Conservation (phyloP, 371 early-diverging fungal species). For the Blastocladiella emersonii region DNA sequence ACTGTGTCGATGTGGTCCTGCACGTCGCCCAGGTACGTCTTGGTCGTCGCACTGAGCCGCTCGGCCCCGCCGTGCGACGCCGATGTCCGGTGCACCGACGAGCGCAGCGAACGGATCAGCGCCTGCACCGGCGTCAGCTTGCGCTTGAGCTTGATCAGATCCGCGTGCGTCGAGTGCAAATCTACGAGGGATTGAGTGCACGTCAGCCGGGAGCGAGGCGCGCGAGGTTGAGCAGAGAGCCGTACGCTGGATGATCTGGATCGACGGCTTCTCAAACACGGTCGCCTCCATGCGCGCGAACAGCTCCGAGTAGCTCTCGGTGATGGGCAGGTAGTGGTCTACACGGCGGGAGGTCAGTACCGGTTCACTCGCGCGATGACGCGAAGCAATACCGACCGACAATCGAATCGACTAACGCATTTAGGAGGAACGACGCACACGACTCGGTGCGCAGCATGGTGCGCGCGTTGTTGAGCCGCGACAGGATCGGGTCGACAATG, state of each 20-base stretch:
- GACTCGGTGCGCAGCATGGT: conserved; percentile 17
- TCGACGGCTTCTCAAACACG: conserved; percentile 20
- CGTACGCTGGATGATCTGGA: conserved; percentile 17
- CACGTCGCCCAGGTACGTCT: conserved; percentile 25
- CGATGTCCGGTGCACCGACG: conserved; percentile 12
- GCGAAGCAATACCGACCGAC: conserved; percentile 15
- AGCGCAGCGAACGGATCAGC: conserved; percentile 17
- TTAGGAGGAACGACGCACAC: conserved; percentile 24
- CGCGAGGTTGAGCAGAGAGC: neutral
- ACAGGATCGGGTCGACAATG: conserved; percentile 18
- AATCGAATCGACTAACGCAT: conserved; percentile 26
- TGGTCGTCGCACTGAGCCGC: conserved; percentile 10
- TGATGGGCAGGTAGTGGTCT: conserved; percentile 17
- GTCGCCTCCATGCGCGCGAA: conserved; percentile 21
- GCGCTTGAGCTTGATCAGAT: conserved; percentile 20
- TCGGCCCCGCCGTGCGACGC: neutral
- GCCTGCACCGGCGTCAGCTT: conserved; percentile 22
- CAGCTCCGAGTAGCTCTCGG: conserved; percentile 22
- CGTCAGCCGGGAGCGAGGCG: neutral
- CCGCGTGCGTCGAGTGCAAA: conserved; percentile 21
- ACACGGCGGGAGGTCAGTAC: neutral
- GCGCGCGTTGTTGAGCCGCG: conserved; percentile 13
- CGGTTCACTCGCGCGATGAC: neutral
- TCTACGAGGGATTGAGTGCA: conserved; percentile 8
- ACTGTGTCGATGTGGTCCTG: conserved; percentile 24